These are phyloP conservation scores for Oryza brachyantha DNA, from an alignment of 176 grass and related monocot species.

Conservation along the genomic window DNA sequence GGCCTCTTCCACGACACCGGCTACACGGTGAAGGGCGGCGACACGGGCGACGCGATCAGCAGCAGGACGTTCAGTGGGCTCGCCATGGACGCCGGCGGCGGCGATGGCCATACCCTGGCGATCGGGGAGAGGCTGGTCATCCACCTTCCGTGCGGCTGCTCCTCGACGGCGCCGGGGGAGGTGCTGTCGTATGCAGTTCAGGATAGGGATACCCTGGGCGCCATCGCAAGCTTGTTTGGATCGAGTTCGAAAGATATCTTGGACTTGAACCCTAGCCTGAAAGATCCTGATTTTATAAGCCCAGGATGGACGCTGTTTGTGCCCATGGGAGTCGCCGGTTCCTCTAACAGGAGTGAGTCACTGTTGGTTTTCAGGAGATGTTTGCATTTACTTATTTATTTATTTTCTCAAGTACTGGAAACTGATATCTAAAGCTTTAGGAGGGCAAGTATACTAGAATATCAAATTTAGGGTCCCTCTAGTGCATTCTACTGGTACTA, in stretches of 20 bases:
- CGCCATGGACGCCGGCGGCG: slow-evolving; percentile 19
- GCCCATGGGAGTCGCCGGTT: slow-evolving; percentile 39
- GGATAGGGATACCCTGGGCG: slow-evolving; percentile 40
- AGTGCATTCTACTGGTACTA: not conserved
- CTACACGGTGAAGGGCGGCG: not conserved
- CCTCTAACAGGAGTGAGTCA: slow-evolving; percentile 45
- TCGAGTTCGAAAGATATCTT: slow-evolving; percentile 36
- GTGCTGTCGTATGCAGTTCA: slow-evolving; percentile 52
- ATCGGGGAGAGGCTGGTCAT: not conserved
- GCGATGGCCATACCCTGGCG: accelerated
- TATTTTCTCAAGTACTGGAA: not conserved
- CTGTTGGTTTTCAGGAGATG: not conserved
- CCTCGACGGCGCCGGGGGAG: slow-evolving; percentile 6
- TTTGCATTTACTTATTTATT: not conserved
- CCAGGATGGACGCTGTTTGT: slow-evolving; percentile 46
- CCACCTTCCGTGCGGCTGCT: slow-evolving; percentile 51
- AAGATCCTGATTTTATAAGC: slow-evolving; percentile 32
- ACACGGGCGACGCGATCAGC: slow-evolving; percentile 2
- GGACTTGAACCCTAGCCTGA: slow-evolving; percentile 37
- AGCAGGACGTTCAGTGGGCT: slow-evolving; percentile 42
- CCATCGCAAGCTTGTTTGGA: slow-evolving; percentile 36
- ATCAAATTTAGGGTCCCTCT: too few relatives aligned
- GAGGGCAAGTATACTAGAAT: not conserved
- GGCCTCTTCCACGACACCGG: slow-evolving; percentile 44
- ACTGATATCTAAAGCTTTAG: not conserved